phyloP scores from a whole-genome alignment of 202 grass and related monocot species.

The Tripidium arundinaceum region DNA sequence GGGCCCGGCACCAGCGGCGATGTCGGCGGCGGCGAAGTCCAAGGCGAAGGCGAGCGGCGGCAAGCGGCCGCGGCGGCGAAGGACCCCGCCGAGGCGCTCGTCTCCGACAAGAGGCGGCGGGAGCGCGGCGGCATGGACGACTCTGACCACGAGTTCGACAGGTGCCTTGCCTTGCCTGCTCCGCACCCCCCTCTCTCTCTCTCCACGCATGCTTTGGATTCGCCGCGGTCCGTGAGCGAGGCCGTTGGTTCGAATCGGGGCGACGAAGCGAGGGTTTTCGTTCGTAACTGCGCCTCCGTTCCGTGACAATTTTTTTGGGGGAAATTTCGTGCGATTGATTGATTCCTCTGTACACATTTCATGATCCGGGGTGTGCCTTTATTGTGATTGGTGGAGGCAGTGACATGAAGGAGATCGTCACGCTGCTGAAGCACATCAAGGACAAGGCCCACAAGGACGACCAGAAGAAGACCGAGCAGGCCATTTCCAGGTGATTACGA shows the following conservation, averaged over 20 bases:
- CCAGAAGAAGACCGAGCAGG: conserved; percentile 76
- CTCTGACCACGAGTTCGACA: conserved; percentile 51
- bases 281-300: background rate
- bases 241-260: background rate
- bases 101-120: conserved; percentile 37
- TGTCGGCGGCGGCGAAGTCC: conserved; percentile 32
- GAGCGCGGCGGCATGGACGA: conserved; percentile 38
- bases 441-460: conserved; percentile 77
- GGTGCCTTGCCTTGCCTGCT: background rate
- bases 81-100: conserved; percentile 31
- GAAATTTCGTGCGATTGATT: background rate
- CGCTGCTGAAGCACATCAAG: conserved; percentile 70
- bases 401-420: conserved; percentile 81
- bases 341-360: background rate
- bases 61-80: conserved; percentile 33
- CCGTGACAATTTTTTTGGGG: background rate
- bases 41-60: conserved; percentile 40
- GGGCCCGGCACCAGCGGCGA: conserved; percentile 14
- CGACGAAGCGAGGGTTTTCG: too few species aligned
- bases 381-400: conserved; percentile 29
- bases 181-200: background rate
- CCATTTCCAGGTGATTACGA: conserved; percentile 59
- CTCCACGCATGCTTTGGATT: background rate
- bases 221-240: background rate
- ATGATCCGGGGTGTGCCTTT: background rate